Conservation (phyloP, 768 basidiomycete species). For the Boletus rubescentipes region DNA sequence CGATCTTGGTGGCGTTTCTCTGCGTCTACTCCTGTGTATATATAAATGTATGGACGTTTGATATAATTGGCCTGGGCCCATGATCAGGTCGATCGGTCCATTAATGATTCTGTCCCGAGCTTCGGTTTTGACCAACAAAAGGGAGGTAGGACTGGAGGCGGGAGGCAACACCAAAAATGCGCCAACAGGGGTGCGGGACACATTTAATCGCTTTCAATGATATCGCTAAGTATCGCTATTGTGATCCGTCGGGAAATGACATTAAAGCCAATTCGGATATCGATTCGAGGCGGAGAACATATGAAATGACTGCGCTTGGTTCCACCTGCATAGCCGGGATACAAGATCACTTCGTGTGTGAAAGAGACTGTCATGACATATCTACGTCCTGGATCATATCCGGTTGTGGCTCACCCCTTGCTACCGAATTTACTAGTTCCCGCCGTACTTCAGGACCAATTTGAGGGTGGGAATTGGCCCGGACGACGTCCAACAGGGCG, state of each 20-base stretch:
- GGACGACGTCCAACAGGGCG: constrained; percentile 89
- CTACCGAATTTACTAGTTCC: constrained; percentile 85
- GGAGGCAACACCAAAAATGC: no score
- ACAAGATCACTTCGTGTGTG: background rate
- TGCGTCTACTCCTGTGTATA: background rate
- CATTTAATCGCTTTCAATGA: background rate
- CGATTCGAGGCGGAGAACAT: background rate
- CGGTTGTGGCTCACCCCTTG: constrained; percentile 74
- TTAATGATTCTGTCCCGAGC: no score
- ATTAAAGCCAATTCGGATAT: background rate
- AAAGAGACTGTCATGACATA: constrained; percentile 45
- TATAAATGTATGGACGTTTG: background rate
- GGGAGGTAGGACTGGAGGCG: no score
- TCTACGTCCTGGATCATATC: constrained; percentile 64
- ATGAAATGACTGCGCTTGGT: background rate
- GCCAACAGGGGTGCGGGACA: no score
- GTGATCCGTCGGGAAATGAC: background rate
- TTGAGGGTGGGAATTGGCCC: constrained; percentile 81
- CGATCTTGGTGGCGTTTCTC: background rate
- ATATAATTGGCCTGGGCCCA: background rate
- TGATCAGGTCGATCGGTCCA: no score
- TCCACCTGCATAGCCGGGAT: background rate
- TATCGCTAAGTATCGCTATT: no score
- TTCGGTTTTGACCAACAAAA: no score
- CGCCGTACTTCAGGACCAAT: constrained; percentile 89